Evolutionary conservation across 352 stramenopile genomes (phyloP).

Genomic region (Phytophthora hibernalis): DNA sequence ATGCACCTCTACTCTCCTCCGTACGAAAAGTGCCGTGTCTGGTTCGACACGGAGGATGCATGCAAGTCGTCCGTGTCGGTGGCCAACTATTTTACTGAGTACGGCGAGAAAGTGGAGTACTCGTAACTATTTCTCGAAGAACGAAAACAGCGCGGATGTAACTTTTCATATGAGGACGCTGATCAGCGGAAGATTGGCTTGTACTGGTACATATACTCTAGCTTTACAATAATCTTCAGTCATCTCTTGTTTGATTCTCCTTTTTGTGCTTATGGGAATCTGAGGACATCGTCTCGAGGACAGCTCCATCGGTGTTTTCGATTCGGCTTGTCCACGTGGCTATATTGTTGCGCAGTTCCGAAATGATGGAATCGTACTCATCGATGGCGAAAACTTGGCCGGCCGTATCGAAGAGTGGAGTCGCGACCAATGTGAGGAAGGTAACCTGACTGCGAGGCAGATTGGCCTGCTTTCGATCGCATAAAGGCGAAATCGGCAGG

Average conservation of each 20-base stretch:
- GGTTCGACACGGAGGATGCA: conserved; percentile 73
- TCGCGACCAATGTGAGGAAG: conserved; percentile 70
- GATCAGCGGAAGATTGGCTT: neutral
- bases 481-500: conserved; percentile 64
- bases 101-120: conserved; percentile 59
- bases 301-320: conserved; percentile 31
- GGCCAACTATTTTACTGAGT: conserved; percentile 87
- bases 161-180: conserved; percentile 2
- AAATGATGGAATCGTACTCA: conserved; percentile 61
- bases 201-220: conserved; percentile 30
- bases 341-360: conserved; percentile 60
- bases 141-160: neutral
- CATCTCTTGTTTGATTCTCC: conserved; percentile 4
- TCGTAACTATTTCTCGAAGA: conserved; percentile 17
- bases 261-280: conserved; percentile 36
- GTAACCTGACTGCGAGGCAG: conserved; percentile 68
- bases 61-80: conserved; percentile 71
- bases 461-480: conserved; percentile 66
- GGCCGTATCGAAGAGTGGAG: conserved; percentile 67
- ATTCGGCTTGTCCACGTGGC: conserved; percentile 58
- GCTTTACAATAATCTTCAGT: conserved; percentile 6
- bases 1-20: conserved; percentile 94
- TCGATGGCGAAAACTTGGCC: conserved; percentile 69
- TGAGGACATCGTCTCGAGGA: conserved; percentile 39
- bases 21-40: conserved; percentile 92